Conservation (phyloP, 2,329 filamentous ascomycete genomes). For the Elsinoe arachidis region DNA sequence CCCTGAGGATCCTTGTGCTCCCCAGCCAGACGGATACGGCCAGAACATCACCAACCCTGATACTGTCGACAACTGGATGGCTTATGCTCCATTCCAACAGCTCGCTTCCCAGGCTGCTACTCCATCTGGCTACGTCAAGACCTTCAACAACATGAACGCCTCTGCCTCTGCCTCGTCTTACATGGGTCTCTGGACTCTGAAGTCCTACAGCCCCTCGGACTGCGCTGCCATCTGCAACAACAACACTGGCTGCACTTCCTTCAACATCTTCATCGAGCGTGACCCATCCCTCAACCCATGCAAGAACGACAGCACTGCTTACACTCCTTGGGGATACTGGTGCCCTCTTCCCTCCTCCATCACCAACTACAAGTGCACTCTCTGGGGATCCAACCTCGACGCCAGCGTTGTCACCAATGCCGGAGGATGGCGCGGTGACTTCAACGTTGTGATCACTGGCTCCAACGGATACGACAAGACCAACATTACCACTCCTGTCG, state of each 20-base stretch:
- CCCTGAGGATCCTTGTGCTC: conserved; percentile 22
- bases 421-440: conserved; percentile 16
- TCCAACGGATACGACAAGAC: conserved; percentile 19
- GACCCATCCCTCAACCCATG: conserved; percentile 19
- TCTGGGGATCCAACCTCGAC: conserved; percentile 24
- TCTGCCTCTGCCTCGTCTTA: conserved; percentile 19
- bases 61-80: conserved; percentile 22
- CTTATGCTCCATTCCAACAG: conserved; percentile 20
- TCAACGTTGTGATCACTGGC: conserved; percentile 15
- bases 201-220: conserved; percentile 17
- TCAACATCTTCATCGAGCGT: conserved; percentile 21
- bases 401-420: conserved; percentile 15
- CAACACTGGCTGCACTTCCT: conserved; percentile 17
- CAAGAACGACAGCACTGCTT: conserved; percentile 16
- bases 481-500: conserved; percentile 13
- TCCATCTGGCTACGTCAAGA: conserved; percentile 21
- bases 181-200: conserved; percentile 19
- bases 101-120: conserved; percentile 19
- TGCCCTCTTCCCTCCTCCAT: conserved; percentile 23
- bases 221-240: conserved; percentile 20
- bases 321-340: conserved; percentile 17
- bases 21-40: conserved; percentile 22
- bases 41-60: conserved; percentile 21
- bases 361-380: conserved; percentile 27
- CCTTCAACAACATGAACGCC: conserved; percentile 19